Evolutionary conservation across 306 rosid genomes (phyloP), one percentile per base, ranked within the genome.

Genomic region (Astragalus membranaceus): DNA sequence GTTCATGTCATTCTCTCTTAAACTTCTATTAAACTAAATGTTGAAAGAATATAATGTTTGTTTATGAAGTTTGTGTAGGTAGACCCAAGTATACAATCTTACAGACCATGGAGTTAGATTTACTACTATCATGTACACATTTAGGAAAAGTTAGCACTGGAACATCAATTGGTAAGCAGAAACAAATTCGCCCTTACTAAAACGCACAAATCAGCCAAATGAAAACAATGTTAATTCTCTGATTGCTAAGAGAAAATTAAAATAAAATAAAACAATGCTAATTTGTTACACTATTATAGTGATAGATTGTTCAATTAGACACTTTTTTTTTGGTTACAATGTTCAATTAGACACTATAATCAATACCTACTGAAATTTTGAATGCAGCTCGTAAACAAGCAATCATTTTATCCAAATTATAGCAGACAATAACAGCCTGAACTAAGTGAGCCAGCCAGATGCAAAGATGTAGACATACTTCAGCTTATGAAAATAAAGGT

Each of bases 401-500:
- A 65, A 10, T 13, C 48, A 26, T 32, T 47, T 16, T 56, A 58
- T 77, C 70, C 74, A 67, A 55, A 60, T 61, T 64, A 74, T 54
- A 65, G 54, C 44, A 17, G 35, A 35, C 5, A 51, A 60, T 46
- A 32, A 44, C 61, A 39, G 51, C 1, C 67, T 58, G 48, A 46
- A 53, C 43, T 63, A 46, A 80, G 57, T 44, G 47, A 46, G 23
- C 6, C 66, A 46, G 23, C 6, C 66, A 64, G 59, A 66, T 59
- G 73, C 53, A 76, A 64, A 68, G 44, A 73, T 57, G 64, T 67
- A 55, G 16, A 82, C 95, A 68, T 80, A 94, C 99, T 88, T 94
- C 47, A 94, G 89, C 89, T 87, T 94, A 81, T 94, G 99, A 67
- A 94, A 94, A 83, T 94, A 94, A 64, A 94, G 92, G 78, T 94